Percentiles rank a stretch among this genome's conserved stretches.
Conservation (phyloP, 495 filamentous ascomycete genomes). For the Immersiella caudata region DNA sequence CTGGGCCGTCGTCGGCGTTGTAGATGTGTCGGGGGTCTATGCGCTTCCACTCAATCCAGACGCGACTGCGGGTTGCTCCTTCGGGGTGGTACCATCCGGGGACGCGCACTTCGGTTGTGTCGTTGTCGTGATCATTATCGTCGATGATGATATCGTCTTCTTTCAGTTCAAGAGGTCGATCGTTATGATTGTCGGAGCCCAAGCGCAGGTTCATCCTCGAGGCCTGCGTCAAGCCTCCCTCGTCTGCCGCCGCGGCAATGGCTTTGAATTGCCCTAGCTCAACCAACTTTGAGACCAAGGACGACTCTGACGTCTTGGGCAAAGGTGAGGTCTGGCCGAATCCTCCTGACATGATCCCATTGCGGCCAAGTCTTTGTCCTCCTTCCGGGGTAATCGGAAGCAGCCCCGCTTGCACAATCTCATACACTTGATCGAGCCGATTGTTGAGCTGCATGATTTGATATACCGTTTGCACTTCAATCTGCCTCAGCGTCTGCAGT, state of each 20-base stretch:
- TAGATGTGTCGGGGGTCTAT: background rate
- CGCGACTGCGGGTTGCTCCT: background rate
- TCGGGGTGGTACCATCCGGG: constrained; percentile 3
- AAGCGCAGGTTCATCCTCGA: background rate
- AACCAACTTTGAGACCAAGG: background rate
- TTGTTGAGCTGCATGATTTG: constrained; percentile 15
- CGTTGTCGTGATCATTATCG: background rate
- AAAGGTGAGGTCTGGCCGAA: background rate
- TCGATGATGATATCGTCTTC: constrained; percentile 6
- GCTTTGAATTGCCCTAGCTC: constrained; percentile 1
- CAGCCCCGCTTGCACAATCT: constrained; percentile 6
- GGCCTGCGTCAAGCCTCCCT: background rate
- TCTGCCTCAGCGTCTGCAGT: background rate
- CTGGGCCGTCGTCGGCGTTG: background rate
- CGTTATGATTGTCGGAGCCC: background rate
- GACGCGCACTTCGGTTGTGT: background rate
- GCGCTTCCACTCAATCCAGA: constrained; percentile 7
- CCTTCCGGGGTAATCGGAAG: background rate
- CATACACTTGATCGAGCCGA: background rate
- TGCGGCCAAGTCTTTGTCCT: background rate
- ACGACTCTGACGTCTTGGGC: too few species aligned
- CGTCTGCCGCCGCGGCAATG: background rate
- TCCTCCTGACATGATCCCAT: background rate
- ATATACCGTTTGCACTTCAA: background rate
- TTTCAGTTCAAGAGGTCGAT: background rate